Evolutionary conservation across 768 basidiomycete species (phyloP).

Genomic region (Russula earlei): DNA sequence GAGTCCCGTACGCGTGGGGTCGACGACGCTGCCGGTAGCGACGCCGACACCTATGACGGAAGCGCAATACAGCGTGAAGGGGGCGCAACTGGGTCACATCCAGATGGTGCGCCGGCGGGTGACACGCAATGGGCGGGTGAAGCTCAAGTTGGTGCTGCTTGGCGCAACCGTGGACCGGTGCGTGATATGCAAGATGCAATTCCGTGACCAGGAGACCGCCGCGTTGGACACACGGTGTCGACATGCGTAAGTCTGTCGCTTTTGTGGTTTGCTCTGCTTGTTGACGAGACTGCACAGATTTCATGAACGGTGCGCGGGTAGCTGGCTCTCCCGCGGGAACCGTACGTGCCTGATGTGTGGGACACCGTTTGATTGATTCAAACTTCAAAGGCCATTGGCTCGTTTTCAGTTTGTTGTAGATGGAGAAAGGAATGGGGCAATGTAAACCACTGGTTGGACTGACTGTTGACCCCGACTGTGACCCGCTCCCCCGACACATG

Average conservation of each 20-base stretch:
- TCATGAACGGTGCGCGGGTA: constrained; percentile 17
- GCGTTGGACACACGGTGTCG: constrained; percentile 12
- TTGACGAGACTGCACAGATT: constrained; percentile 1
- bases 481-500: no score
- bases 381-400: background rate
- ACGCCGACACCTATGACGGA: background rate
- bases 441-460: constrained; percentile 1
- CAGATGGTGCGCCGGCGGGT: constrained; percentile 16
- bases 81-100: constrained; percentile 14
- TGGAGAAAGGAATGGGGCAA: background rate
- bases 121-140: constrained; percentile 19
- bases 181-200: constrained; percentile 16
- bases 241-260: constrained; percentile 14
- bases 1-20: background rate
- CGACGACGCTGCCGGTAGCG: background rate
- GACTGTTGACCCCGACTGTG: no score
- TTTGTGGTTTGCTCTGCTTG: background rate
- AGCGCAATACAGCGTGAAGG: constrained; percentile 1
- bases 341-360: constrained; percentile 12
- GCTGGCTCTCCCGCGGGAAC: constrained; percentile 13
- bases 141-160: constrained; percentile 18
- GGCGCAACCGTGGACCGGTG: constrained; percentile 19
- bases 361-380: constrained; percentile 8
- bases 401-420: background rate
- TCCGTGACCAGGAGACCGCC: constrained; percentile 13